phyloP scores from a whole-genome alignment of 139 green algal genomes.

The Chlamydomonas applanata region DNA sequence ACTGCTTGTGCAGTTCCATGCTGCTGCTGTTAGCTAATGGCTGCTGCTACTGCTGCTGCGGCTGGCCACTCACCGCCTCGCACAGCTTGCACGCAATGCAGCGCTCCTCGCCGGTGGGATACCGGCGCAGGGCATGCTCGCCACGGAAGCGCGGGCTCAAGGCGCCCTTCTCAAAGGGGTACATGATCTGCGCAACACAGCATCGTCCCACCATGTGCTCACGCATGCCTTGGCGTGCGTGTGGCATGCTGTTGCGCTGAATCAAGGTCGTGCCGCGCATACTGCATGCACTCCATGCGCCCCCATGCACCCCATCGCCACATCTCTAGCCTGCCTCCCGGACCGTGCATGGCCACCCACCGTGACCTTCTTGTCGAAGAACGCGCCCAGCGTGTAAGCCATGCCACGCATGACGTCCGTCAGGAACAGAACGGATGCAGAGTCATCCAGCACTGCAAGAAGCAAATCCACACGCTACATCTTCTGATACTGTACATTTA shows the following conservation, averaged over 20 bases:
- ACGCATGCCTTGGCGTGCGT: conserved; percentile 3
- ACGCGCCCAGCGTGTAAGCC: conserved; percentile 89
- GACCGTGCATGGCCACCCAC: conserved; percentile 39
- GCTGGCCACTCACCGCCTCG: conserved; percentile 78
- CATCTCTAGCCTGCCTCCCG: too few species aligned
- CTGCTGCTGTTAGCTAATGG: too few species aligned
- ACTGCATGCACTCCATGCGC: background rate
- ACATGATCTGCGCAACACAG: conserved; percentile 85
- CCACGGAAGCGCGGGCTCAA: conserved; percentile 94
- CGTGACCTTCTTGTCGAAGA: conserved; percentile 97
- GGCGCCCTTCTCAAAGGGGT: conserved; percentile 98
- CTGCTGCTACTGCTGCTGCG: too few species aligned
- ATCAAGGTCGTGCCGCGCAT: background rate
- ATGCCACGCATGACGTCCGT: conserved; percentile 93
- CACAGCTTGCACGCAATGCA: conserved; percentile 99
- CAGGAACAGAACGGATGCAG: conserved; percentile 92
- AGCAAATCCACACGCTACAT: background rate
- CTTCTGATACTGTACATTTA: background rate
- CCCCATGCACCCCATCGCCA: too few species aligned
- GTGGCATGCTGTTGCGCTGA: background rate
- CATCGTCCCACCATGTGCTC: too few species aligned
- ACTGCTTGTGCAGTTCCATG: too few species aligned
- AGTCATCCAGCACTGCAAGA: conserved; percentile 85
- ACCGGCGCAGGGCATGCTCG: conserved; percentile 95
- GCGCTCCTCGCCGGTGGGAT: conserved; percentile 97